These are phyloP conservation scores for Paraconiothyrium sp. DNA, from an alignment of 2,329 filamentous ascomycete species.

Conservation along the genomic window DNA sequence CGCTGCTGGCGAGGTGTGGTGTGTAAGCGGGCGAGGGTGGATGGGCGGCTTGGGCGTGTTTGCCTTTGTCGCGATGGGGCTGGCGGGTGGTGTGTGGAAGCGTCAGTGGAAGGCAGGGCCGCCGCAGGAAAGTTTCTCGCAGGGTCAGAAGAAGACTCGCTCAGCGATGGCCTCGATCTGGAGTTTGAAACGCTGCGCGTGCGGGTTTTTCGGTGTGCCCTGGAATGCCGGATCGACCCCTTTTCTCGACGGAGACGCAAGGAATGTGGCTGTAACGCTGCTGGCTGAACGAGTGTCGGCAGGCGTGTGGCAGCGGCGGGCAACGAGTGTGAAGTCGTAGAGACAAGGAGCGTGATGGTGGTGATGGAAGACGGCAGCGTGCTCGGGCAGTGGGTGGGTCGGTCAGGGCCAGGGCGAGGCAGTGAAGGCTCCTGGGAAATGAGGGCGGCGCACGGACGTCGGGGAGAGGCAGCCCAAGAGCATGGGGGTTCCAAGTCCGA, in stretches of 20 bases:
- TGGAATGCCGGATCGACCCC: conserved; percentile 49
- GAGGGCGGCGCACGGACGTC: conserved; percentile 12
- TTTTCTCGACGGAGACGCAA: conserved; percentile 36
- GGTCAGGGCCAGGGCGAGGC: conserved; percentile 5
- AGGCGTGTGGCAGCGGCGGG: conserved; percentile 14
- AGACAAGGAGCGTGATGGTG: conserved; percentile 36
- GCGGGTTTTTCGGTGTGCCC: conserved; percentile 38
- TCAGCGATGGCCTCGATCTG: conserved; percentile 45
- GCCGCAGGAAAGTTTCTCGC: conserved; percentile 25
- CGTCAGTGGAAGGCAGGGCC: conserved; percentile 8
- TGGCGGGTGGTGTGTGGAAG: conserved; percentile 11
- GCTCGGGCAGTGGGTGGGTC: conserved; percentile 20
- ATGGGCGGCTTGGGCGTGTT: conserved; percentile 9
- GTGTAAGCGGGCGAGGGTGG: conserved; percentile 17
- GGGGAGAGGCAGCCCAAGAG: conserved; percentile 1
- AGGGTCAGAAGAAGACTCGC: conserved; percentile 40
- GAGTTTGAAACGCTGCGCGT: conserved; percentile 50
- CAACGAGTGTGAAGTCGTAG: conserved; percentile 41
- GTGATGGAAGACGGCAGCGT: conserved; percentile 32
- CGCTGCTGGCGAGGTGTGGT: conserved; percentile 16
- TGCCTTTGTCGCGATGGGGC: conserved; percentile 6
- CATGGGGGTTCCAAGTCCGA: conserved; percentile 10
- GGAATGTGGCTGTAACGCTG: conserved; percentile 35
- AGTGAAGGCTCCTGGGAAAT: conserved; percentile 14
- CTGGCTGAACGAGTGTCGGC: conserved; percentile 20